A percentile compares a stretch with the other conserved stretches of the same genome.
phyloP scores from a whole-genome alignment of 176 grass and related monocot species.

The Coix lacrymajobi region DNA sequence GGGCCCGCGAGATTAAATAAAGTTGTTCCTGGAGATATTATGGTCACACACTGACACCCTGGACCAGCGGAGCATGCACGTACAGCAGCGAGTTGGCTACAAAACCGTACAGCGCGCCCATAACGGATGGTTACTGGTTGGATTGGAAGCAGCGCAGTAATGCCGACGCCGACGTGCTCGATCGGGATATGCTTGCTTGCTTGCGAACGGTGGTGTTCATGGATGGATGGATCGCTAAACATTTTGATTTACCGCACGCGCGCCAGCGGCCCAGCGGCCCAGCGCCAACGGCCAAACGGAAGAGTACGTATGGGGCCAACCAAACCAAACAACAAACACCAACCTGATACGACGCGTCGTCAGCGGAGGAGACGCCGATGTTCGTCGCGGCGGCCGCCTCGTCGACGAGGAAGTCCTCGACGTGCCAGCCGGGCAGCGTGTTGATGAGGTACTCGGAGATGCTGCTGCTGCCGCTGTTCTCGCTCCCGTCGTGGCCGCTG shows the following conservation, averaged over 20 bases:
- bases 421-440: slow-evolving; percentile 87
- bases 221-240: neutral
- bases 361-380: slow-evolving; percentile 13
- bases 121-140: slow-evolving; percentile 24
- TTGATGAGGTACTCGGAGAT: slow-evolving; percentile 97
- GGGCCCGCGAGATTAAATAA: slow-evolving; percentile 1
- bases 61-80: slow-evolving; percentile 25
- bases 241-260: neutral
- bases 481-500: slow-evolving; percentile 20
- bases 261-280: neutral
- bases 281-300: neutral
- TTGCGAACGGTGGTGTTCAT: neutral
- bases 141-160: neutral
- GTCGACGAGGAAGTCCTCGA: slow-evolving; percentile 73
- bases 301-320: neutral
- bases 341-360: slow-evolving; percentile 52
- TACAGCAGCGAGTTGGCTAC: neutral
- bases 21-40: neutral
- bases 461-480: slow-evolving; percentile 52
- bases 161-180: slow-evolving; percentile 29
- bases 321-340: too few species aligned
- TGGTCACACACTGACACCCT: slow-evolving; percentile 5
- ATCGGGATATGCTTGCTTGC: neutral
- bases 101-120: slow-evolving; percentile 15
- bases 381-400: slow-evolving; percentile 16